phyloP scores from a whole-genome alignment of 352 stramenopile genomes.

The Phytophthora sp. region DNA sequence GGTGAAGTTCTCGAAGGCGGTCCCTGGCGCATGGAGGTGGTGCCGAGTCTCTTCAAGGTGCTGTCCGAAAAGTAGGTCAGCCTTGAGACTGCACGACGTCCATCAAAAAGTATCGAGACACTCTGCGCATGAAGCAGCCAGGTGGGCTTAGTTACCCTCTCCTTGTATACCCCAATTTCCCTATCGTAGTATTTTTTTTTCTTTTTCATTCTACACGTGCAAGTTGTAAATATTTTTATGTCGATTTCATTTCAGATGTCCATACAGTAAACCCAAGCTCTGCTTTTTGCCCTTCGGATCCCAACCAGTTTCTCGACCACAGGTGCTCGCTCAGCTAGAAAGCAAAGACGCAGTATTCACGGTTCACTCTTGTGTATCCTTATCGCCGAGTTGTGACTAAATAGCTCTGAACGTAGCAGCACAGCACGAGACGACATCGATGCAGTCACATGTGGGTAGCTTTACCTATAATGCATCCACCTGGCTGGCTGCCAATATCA shows the following conservation, averaged over 20 bases:
- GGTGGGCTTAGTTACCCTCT: too few relatives aligned
- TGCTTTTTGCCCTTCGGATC: conserved; percentile 9
- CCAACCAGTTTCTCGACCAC: too few relatives aligned
- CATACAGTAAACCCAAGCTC: too few relatives aligned
- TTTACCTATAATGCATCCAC: conserved; percentile 16
- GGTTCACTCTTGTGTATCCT: conserved; percentile 8
- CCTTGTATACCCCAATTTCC: background rate
- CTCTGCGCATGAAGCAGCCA: conserved; percentile 35
- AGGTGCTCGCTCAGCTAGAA: too few relatives aligned
- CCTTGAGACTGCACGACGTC: background rate
- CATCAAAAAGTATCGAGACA: conserved; percentile 7
- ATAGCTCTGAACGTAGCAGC: too few relatives aligned
- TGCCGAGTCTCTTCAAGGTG: conserved; percentile 88
- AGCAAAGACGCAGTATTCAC: too few relatives aligned
- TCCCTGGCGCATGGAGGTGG: conserved; percentile 84
- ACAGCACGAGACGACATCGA: background rate
- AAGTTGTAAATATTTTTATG: conserved; percentile 44
- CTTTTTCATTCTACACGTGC: conserved; percentile 26
- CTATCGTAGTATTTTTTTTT: conserved; percentile 17
- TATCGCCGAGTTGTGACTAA: conserved; percentile 6
- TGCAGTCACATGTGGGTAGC: background rate
- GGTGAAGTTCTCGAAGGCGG: conserved; percentile 72
- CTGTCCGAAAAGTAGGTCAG: conserved; percentile 78
- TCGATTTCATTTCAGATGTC: conserved; percentile 1
- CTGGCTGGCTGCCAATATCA: too few relatives aligned